phyloP scores from a whole-genome alignment of 2,329 filamentous ascomycete species.

The Sarocladium kiliense region DNA sequence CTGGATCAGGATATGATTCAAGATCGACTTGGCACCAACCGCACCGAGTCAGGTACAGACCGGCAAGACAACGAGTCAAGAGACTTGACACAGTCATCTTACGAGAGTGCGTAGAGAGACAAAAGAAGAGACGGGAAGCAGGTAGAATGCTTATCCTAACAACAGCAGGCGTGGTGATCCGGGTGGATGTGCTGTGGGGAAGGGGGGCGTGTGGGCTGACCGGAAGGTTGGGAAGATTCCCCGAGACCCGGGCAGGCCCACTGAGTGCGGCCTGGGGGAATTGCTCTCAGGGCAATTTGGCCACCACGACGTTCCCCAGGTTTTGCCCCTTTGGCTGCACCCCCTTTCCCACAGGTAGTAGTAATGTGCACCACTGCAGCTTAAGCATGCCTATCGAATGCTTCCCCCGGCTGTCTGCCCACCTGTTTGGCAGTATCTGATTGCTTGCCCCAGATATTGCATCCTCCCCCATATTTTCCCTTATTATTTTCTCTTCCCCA shows the following conservation, averaged over 20 bases:
- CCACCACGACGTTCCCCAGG: background rate
- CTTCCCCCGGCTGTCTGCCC: background rate
- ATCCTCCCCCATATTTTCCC: background rate
- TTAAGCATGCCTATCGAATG: too few relatives aligned
- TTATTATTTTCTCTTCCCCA: background rate
- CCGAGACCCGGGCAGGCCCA: background rate
- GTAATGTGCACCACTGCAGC: too few relatives aligned
- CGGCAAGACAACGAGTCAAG: background rate
- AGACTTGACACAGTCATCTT: too few relatives aligned
- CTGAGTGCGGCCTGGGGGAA: background rate
- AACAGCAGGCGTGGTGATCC: too few relatives aligned
- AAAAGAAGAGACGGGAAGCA: background rate
- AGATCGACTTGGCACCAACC: too few relatives aligned
- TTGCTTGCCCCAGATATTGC: background rate
- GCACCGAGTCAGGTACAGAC: too few relatives aligned
- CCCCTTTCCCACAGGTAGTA: background rate
- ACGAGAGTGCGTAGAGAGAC: too few relatives aligned
- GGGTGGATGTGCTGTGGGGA: background rate
- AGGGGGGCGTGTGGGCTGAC: background rate
- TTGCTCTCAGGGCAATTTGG: too few relatives aligned
- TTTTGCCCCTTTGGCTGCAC: background rate
- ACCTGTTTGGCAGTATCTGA: too few relatives aligned
- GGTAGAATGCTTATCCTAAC: background rate
- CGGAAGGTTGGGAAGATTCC: background rate
- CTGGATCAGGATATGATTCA: too few relatives aligned